These are phyloP conservation scores for Miamiensis avidus DNA, from an alignment of 169 alveolate species.

Conservation along the genomic window DNA sequence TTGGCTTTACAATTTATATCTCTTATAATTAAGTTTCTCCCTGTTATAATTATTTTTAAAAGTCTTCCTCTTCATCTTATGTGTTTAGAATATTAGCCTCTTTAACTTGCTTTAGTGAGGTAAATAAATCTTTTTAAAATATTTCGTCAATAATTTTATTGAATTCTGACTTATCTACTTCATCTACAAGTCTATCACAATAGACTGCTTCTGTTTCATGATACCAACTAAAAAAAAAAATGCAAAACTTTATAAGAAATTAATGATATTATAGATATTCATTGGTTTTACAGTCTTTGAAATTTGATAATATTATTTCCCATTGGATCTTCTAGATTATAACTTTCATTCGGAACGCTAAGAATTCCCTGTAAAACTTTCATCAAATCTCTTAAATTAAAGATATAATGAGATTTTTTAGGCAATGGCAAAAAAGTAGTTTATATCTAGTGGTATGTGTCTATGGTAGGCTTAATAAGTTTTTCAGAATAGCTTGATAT, in stretches of 20 bases:
- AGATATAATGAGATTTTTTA: slow-evolving; percentile 57
- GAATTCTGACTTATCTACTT: slow-evolving; percentile 50
- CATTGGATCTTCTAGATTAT: slow-evolving; percentile 19
- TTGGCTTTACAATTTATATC: background rate
- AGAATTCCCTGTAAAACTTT: slow-evolving; percentile 59
- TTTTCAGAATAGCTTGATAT: slow-evolving; percentile 34
- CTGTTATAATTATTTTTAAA: background rate
- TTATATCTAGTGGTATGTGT: slow-evolving; percentile 42
- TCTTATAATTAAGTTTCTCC: background rate
- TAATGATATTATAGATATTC: too few species aligned
- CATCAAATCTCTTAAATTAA: slow-evolving; percentile 60
- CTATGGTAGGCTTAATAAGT: slow-evolving; percentile 33
- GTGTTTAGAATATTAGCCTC: background rate
- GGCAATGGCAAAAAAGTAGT: slow-evolving; percentile 61
- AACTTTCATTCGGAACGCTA: slow-evolving; percentile 50
- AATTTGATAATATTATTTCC: slow-evolving; percentile 42
- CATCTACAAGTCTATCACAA: slow-evolving; percentile 59
- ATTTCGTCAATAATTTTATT: slow-evolving; percentile 42
- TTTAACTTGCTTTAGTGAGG: slow-evolving; percentile 48
- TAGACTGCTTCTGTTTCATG: slow-evolving; percentile 67
- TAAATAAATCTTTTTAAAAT: slow-evolving; percentile 67
- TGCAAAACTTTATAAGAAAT: too few species aligned
- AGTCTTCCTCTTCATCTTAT: background rate
- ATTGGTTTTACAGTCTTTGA: background rate
- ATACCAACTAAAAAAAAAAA: slow-evolving; percentile 55